Evolutionary conservation across 1,284 basidiomycete species (phyloP), one percentile per base, ranked within the genome.

Genomic region (Flammula alnicola): DNA sequence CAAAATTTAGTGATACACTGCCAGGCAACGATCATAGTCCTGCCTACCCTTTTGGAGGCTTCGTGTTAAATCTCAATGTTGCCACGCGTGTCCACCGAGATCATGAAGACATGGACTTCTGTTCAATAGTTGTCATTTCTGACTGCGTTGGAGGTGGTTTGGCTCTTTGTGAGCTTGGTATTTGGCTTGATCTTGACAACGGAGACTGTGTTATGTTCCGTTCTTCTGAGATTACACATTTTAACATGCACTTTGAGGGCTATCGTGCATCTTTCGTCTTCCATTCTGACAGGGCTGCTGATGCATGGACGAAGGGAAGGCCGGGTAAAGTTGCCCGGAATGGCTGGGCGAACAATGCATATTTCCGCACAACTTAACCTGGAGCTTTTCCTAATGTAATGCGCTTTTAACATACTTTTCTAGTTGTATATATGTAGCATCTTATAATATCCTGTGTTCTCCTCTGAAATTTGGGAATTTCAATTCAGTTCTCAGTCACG

Each of bases 11-110:
- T 1, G 43, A 54, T 3, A 6, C 30, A 14, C 29, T 57, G 5
- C 55, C 55, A 0, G n/a, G 14, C 4, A 41, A 31, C 3, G 48
- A 47, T 3, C 14, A 12, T n/a, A 7, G 26, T 10, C 57, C 55
- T 25, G 51, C 44, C 9, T 50, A 61, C 46, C 63, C 63, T 2
- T 63, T 64, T 44, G 43, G 50, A 33, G 60, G 61, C 0, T 57
- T 63, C 33, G 56, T 61, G 1, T 10, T 64, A 25, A 65, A 65
- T 44, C 30, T 65, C 17, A 55, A 56, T 31, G 60, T 59, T 0
- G 22, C 50, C 3, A 65, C 61, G 5, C 5, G 35, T 20, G 43
- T 45, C 8, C 63, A 65, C 30, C 26, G 56, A 5, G 61, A 64
- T 45, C 16, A 12, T 3, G 45, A 47, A 26, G 63, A 65, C 38